Percentiles rank a stretch among this genome's conserved stretches.
Evolutionary conservation across 2,329 filamentous ascomycete species (phyloP).

Genomic region (Gnomoniopsis sp.): DNA sequence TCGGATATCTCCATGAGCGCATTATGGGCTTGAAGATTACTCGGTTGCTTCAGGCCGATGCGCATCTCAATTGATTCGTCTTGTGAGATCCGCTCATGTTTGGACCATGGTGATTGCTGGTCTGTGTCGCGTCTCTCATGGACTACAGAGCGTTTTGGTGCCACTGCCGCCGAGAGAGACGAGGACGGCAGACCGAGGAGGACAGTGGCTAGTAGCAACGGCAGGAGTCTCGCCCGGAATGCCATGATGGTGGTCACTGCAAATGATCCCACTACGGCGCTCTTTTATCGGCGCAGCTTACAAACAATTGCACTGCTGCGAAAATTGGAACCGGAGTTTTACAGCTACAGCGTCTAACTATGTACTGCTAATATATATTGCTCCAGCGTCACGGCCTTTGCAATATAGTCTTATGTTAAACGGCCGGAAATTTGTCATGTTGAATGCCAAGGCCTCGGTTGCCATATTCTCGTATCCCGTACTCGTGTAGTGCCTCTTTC

Average conservation of each 20-base stretch:
- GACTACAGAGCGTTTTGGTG: neutral
- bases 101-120: neutral
- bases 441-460: neutral
- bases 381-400: neutral
- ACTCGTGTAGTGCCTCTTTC: neutral
- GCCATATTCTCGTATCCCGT: neutral
- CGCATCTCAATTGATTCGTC: slow-evolving; percentile 22
- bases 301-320: neutral
- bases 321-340: neutral
- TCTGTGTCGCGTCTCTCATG: neutral
- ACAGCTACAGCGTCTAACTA: neutral
- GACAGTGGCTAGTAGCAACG: neutral
- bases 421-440: neutral
- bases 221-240: neutral
- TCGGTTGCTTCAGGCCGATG: slow-evolving; percentile 42
- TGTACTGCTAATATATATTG: too few species aligned
- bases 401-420: neutral
- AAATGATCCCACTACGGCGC: neutral
- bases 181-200: neutral
- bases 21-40: slow-evolving; percentile 40
- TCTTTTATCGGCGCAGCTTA: neutral
- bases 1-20: slow-evolving; percentile 41
- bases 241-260: neutral
- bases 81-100: neutral
- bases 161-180: neutral